Evolutionary conservation across 805 yeast genomes (phyloP).

Genomic region (Maudiozyma pseudohumilis): DNA sequence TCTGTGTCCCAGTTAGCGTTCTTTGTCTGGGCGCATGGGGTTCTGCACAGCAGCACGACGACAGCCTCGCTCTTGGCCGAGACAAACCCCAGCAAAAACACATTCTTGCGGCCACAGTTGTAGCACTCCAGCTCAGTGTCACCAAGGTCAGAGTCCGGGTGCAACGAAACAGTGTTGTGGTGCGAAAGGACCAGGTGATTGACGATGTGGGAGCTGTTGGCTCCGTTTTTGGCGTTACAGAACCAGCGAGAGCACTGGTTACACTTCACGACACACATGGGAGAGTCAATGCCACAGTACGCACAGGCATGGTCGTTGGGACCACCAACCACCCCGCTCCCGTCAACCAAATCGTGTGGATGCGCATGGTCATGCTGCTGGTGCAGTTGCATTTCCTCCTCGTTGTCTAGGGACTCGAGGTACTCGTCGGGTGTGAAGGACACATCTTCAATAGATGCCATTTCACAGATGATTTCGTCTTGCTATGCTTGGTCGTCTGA

Average conservation of each 20-base stretch:
- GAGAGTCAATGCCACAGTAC: constrained; percentile 66
- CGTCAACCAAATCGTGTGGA: neutral
- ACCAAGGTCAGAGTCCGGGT: constrained; percentile 76
- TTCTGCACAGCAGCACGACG: constrained; percentile 76
- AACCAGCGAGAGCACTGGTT: constrained; percentile 77
- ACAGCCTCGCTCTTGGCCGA: constrained; percentile 80
- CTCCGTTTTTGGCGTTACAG: constrained; percentile 59
- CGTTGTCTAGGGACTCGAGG: constrained; percentile 3
- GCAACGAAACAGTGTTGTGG: constrained; percentile 66
- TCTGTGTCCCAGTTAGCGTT: constrained; percentile 78
- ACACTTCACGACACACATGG: constrained; percentile 65
- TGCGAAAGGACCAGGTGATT: constrained; percentile 75
- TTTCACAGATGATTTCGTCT: no score
- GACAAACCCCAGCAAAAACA: constrained; percentile 75
- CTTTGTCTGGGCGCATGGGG: constrained; percentile 75
- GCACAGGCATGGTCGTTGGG: constrained; percentile 30
- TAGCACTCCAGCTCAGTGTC: constrained; percentile 83
- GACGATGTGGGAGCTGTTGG: constrained; percentile 68
- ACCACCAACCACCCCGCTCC: neutral
- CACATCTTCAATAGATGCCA: no score
- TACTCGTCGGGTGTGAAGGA: neutral
- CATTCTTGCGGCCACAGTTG: constrained; percentile 76
- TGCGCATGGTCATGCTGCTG: constrained; percentile 1
- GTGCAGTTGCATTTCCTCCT: constrained; percentile 1
- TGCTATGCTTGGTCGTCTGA: no score